These are phyloP conservation scores for Phaseolus lunatus DNA, from an alignment of 306 rosid genomes.

Conservation along the genomic window DNA sequence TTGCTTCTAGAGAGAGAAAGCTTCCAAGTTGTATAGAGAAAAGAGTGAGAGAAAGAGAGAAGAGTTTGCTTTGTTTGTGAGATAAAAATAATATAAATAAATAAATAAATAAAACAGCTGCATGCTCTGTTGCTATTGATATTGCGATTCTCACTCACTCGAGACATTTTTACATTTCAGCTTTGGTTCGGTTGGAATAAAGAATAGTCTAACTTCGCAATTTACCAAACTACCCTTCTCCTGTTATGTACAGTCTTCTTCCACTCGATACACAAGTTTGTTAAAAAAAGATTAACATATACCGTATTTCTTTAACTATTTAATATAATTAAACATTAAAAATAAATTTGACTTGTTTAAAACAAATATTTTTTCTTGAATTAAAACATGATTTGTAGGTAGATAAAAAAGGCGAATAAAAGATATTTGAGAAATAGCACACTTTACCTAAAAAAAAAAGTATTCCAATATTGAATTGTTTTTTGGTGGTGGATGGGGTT, in stretches of 20 bases:
- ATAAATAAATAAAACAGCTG: constrained; percentile 49
- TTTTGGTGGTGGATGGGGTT: background rate
- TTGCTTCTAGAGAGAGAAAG: constrained; percentile 50
- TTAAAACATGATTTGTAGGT: too few species aligned
- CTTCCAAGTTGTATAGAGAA: constrained; percentile 28
- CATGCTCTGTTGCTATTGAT: constrained; percentile 46
- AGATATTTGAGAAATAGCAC: too few species aligned
- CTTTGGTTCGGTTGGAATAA: constrained; percentile 33
- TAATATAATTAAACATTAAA: too few species aligned
- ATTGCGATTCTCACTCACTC: constrained; percentile 32
- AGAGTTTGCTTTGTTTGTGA: background rate
- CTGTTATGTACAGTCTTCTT: background rate
- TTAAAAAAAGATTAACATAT: too few species aligned
- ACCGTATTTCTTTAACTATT: too few species aligned
- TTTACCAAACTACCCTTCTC: constrained; percentile 16
- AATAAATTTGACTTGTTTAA: too few species aligned
- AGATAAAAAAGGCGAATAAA: too few species aligned
- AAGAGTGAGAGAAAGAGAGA: constrained; percentile 43
- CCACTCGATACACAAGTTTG: too few species aligned
- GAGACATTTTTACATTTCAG: constrained; percentile 30
- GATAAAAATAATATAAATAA: constrained; percentile 13
- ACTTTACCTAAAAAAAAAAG: too few species aligned
- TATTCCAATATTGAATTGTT: too few species aligned
- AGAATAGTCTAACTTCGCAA: constrained; percentile 5
- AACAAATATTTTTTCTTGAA: too few species aligned